Evolutionary conservation across 805 yeast genomes (phyloP).

Genomic region (Babjeviella inositovora): DNA sequence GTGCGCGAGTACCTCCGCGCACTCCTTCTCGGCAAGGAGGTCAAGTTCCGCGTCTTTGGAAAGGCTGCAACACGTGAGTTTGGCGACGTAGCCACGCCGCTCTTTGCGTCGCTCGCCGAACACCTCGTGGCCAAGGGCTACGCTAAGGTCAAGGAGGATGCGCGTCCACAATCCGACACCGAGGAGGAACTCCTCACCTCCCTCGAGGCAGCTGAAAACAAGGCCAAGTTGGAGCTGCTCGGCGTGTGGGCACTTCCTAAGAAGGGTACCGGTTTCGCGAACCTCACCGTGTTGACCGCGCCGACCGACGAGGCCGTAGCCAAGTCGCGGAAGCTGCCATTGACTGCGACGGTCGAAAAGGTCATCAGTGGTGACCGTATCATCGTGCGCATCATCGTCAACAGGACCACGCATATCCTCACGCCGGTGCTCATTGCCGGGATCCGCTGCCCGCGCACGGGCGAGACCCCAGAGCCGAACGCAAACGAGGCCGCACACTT

Average conservation of each 20-base stretch:
- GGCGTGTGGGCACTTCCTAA: slow-evolving; percentile 37
- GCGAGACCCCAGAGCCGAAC: slow-evolving; percentile 33
- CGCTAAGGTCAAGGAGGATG: slow-evolving; percentile 45
- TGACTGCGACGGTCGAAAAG: slow-evolving; percentile 52
- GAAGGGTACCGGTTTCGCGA: no score
- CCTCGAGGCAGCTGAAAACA: slow-evolving; percentile 22
- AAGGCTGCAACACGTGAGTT: no score
- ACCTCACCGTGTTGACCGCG: no score
- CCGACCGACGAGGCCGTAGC: slow-evolving; percentile 15
- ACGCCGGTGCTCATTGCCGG: slow-evolving; percentile 62
- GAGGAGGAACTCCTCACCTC: slow-evolving; percentile 21
- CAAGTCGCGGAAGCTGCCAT: slow-evolving; percentile 20
- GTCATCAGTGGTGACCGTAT: slow-evolving; percentile 70
- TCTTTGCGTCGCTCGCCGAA: slow-evolving; percentile 41
- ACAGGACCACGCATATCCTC: slow-evolving; percentile 32
- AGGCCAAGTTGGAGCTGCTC: slow-evolving; percentile 28
- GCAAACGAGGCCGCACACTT: slow-evolving; percentile 53
- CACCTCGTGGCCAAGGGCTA: slow-evolving; percentile 39
- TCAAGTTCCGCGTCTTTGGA: slow-evolving; percentile 36
- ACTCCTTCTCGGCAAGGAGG: slow-evolving; percentile 45
- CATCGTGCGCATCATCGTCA: slow-evolving; percentile 37
- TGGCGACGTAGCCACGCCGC: slow-evolving; percentile 56
- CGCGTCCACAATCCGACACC: slow-evolving; percentile 15
- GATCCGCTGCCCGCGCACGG: slow-evolving; percentile 54
- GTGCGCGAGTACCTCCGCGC: slow-evolving; percentile 47